Conservation (phyloP, 208 protist species). For the Crithidia bombi region DNA sequence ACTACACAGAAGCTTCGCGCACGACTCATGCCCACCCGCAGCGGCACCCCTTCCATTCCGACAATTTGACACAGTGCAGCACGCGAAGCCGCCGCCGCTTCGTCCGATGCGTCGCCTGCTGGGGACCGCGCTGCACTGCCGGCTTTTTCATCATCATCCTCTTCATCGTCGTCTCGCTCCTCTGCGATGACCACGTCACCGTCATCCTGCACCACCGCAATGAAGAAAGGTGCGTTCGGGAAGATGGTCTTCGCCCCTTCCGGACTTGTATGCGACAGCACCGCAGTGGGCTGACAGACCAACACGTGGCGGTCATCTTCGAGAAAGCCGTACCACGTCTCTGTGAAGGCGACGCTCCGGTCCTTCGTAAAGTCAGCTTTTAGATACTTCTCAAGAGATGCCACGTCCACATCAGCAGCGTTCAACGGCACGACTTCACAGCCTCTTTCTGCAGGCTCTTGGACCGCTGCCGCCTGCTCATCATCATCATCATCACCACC, state of each 20-base stretch:
- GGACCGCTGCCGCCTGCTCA: not conserved
- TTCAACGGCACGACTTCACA: not conserved
- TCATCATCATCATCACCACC: not conserved
- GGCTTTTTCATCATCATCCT: conserved; percentile 21
- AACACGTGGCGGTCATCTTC: conserved; percentile 53
- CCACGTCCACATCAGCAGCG: conserved; percentile 8
- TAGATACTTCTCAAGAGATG: conserved; percentile 5
- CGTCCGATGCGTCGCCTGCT: not conserved
- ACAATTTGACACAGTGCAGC: conserved; percentile 44
- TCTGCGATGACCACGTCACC: conserved; percentile 32
- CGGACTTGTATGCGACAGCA: not conserved
- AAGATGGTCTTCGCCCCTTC: not conserved
- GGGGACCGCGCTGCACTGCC: not conserved
- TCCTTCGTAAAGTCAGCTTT: conserved; percentile 13
- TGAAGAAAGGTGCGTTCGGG: conserved; percentile 30
- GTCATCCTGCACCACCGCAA: conserved; percentile 49
- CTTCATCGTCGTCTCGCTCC: conserved; percentile 38
- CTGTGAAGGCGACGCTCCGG: not conserved
- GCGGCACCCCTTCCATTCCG: conserved; percentile 44
- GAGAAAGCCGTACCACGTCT: conserved; percentile 46
- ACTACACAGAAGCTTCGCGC: conserved; percentile 74
- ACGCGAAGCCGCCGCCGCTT: not conserved
- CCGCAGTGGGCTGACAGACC: conserved; percentile 22
- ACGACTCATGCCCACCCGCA: conserved; percentile 63
- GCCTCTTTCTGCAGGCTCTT: not conserved